Evolutionary conservation across 1,139 yeast species (phyloP), one percentile per base, ranked within the genome.

Genomic region (Williopsis jadinii): DNA sequence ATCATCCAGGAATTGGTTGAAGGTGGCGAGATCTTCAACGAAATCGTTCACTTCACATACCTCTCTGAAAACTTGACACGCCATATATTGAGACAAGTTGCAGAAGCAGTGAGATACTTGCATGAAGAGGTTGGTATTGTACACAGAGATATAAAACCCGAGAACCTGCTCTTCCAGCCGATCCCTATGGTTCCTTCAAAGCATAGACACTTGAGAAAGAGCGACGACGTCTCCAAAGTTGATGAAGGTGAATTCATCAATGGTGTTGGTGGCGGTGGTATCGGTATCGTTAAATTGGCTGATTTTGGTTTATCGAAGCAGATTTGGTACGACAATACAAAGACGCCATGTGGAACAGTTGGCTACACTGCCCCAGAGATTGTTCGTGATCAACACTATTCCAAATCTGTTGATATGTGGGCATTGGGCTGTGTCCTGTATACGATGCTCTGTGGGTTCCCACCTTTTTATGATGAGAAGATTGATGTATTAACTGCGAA

Each of bases 301-400:
- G 97, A 88, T 61, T 90, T 90, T 66, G 97, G 97, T 1, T 67
- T 90, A 30, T 90, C 96, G 5, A 90, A 90, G 59, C 87, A 84
- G 58, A 75, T 90, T 34, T 76, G 75, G 70, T 73, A 72, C 44
- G 71, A 75, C 37, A 77, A 76, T 47, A 77, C 95, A 24, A 81
- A 80, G 67, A 84, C 95, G 1, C 95, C 95, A 0, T 87, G 95
- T 59, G 95, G 95, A 32, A 85, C 95, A 2, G 88, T 85, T 30
- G 94, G 94, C 2, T 85, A 85, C 59, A 86, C 97, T 2, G 96
- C 96, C 0, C 97, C 97, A 0, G 97, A 90, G 62, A 94, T 88
- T 39, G 95, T 90, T 36, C 79, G 76, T 55, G 94, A 84, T 58
- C 87, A 86, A 62, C 73, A 77, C 46, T 90, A 90, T 57, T 84